phyloP scores from a whole-genome alignment of 257 asterid genomes.

The Fraxinus americana region DNA sequence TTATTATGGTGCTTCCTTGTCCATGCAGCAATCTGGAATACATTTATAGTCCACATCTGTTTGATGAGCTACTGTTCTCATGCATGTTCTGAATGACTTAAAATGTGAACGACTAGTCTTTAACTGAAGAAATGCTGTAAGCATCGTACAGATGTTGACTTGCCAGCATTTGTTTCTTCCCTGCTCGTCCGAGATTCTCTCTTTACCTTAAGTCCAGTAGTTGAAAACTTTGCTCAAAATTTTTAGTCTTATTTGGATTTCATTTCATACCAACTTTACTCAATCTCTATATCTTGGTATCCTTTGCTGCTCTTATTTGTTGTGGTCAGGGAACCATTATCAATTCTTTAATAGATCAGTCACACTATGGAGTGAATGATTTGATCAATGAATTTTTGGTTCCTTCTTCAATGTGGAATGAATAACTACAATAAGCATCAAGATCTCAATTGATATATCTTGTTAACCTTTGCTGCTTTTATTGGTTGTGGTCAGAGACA shows the following conservation, averaged over 20 bases:
- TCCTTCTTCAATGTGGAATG: neutral
- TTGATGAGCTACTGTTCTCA: neutral
- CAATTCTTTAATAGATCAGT: neutral
- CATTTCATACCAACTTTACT: neutral
- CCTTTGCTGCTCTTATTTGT: neutral
- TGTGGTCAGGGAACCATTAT: neutral
- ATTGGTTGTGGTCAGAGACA: neutral
- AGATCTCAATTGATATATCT: neutral
- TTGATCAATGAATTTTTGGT: neutral
- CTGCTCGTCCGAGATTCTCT: neutral
- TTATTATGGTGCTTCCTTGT: neutral
- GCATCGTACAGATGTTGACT: neutral
- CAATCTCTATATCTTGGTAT: neutral
- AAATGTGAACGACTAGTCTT: neutral
- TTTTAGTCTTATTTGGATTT: neutral
- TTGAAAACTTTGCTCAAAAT: neutral
- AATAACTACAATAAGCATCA: neutral
- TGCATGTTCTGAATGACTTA: neutral
- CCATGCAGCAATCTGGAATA: conserved; percentile 2
- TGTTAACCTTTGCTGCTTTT: neutral
- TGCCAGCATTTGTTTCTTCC: neutral
- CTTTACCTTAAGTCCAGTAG: neutral
- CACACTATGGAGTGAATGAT: neutral
- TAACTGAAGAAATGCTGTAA: neutral
- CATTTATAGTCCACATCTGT: neutral